Evolutionary conservation across 2,329 filamentous ascomycete species (phyloP), one percentile per base, ranked within the genome.

Genomic region (Aphanoascus verrucosus): DNA sequence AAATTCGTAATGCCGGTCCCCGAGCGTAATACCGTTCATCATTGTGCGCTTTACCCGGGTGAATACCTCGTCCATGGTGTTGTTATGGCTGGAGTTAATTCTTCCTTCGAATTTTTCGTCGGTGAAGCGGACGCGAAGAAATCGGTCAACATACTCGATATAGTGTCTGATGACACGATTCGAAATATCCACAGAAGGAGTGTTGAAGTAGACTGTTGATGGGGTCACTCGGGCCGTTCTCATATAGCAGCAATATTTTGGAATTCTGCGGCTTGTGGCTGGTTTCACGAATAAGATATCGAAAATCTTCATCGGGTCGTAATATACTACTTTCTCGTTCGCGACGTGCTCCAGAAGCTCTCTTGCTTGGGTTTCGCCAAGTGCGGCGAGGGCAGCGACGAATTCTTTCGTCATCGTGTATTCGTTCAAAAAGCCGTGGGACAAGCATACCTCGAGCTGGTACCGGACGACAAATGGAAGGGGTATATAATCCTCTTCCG

Each of bases 381-480:
- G 70, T 0, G 70, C 62, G 1, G 71, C 65, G 3, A 97, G 74
- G 41, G 71, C 76, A 28, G 74, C 65, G 1, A 94, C 69, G 59
- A 97, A 97, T 2, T 80, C 75, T 1, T 69, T 65, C 0, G 74
- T 77, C 43, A 97, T 77, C 45, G 79, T 85, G 64, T 88, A 80
- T 65, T 96, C 91, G 51, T 84, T 84, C 11, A 98, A 71, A 20
- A 82, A 75, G 0, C 83, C 82, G 28, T 85, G 80, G 0, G 90
- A 94, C n/a, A 97, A 77, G 64, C 91, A 97, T 0, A 88, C 90
- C 66, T 98, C 91, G 0, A 98, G 78, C 65, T 95, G 89, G 64
- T 97, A 98, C 14, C 88, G 80, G 1, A 95, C 80, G 0, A 81
- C 71, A 57, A 89, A 96, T 0, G 80, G 72, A 3, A 91, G 73